Evolutionary conservation across 495 filamentous ascomycete genomes (phyloP), one percentile per base, ranked within the genome.

Genomic region (Penicillium psychrofluorescens): DNA sequence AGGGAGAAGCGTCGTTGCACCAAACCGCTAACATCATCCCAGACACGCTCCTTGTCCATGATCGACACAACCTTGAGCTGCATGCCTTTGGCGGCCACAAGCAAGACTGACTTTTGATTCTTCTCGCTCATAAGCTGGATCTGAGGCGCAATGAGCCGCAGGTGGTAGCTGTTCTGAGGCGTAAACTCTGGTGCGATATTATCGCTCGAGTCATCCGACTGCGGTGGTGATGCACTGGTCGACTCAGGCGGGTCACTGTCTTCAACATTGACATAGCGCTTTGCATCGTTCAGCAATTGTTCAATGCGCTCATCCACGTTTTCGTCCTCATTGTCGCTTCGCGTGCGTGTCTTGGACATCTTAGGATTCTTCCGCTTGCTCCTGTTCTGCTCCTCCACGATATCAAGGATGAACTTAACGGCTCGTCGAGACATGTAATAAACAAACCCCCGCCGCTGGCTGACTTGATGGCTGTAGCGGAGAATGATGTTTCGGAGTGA

Each of bases 101-200:
- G 67, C 16, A 95, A 81, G 16, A 90, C 92, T 31, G 92, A 83
- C 54, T 92, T 95, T 39, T 82, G 79, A 54, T 96, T 96, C 76
- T 97, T 97, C 54, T 97, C 91, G 59, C 94, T 97, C 58, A 97
- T 90, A 38, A 98, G 73, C 60, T 98, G 92, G 40, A 98, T 95
- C 58, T 98, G 92, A 34, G 92, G 92, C 8, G 91, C 94, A 54
- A 97, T 95, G 11, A 98, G 77, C 16, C 90, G 88, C 53, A 97
- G 75, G 58, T 95, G 87, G 59, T 95, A 98, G 53, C 84, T 88
- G 59, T 94, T 96, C 53, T 92, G 87, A 3, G 91, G 80, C n/a
- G 84, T 83, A 60, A 90, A 97, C 43, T 95, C 88, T n/a, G 85
- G 75, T 2, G 88, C 79, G 49, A 97, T 85, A 43, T 88, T 83